Conservation (phyloP, 306 rosid species). For the Castanea crenata region DNA sequence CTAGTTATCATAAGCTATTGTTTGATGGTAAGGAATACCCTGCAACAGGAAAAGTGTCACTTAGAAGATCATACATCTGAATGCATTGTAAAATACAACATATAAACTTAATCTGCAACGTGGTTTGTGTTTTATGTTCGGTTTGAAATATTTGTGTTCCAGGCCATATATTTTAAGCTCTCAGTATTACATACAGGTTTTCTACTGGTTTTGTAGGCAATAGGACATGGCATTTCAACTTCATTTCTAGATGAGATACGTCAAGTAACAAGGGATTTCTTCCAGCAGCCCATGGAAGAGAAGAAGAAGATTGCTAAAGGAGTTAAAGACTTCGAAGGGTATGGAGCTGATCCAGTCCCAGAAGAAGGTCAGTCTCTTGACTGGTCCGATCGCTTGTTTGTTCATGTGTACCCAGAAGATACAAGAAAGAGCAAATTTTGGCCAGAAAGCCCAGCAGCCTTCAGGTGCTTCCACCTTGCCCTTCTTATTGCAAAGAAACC, state of each 20-base stretch:
- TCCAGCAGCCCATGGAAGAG: conserved; percentile 34
- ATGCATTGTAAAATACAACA: neutral
- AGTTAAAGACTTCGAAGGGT: conserved; percentile 32
- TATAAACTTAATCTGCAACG: neutral
- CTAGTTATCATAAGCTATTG: neutral
- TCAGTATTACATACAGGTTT: neutral
- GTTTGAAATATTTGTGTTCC: neutral
- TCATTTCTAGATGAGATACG: conserved; percentile 33
- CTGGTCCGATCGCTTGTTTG: conserved; percentile 42
- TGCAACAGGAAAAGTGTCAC: neutral
- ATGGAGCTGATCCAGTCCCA: conserved; percentile 40
- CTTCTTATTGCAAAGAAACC: neutral
- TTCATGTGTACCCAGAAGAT: conserved; percentile 28
- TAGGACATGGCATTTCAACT: conserved; percentile 33
- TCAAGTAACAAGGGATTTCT: conserved; percentile 30
- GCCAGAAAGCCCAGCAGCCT: conserved; percentile 33
- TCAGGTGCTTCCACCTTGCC: conserved; percentile 24
- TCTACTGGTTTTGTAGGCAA: conserved; percentile 28
- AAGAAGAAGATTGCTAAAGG: conserved; percentile 24
- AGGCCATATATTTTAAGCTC: neutral
- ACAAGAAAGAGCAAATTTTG: conserved; percentile 19
- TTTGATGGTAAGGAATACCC: neutral
- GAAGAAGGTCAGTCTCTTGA: conserved; percentile 35
- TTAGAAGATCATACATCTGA: neutral
- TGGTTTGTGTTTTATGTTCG: neutral